A percentile compares a stretch with the other conserved stretches of the same genome.
phyloP scores from a whole-genome alignment of 2,329 filamentous ascomycete genomes.

The Camillea tinctor region DNA sequence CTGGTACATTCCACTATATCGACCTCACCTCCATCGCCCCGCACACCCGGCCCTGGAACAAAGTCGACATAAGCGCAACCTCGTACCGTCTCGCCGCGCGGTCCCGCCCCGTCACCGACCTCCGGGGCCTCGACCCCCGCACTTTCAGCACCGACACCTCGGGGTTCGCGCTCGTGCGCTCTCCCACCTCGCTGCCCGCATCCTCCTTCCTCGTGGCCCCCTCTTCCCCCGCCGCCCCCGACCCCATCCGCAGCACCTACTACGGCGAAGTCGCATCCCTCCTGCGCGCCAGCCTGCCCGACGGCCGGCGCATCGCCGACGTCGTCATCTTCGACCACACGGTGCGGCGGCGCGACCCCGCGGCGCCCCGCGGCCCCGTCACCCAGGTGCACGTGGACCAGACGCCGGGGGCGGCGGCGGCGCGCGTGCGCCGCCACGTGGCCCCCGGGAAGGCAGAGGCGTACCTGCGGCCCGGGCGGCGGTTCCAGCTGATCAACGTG shows the following conservation, averaged over 20 bases:
- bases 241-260: slow-evolving; percentile 55
- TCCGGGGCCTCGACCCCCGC: slow-evolving; percentile 49
- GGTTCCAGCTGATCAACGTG: slow-evolving; percentile 69
- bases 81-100: slow-evolving; percentile 50
- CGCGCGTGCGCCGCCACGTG: slow-evolving; percentile 61
- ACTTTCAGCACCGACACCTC: slow-evolving; percentile 56
- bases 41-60: slow-evolving; percentile 58
- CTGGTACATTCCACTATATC: slow-evolving; percentile 58
- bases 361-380: slow-evolving; percentile 61
- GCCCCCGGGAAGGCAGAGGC: slow-evolving; percentile 52
- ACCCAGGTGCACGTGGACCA: slow-evolving; percentile 73
- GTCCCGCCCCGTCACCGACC: slow-evolving; percentile 50
- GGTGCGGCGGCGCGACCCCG: slow-evolving; percentile 56
- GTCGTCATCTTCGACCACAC: slow-evolving; percentile 73
- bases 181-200: slow-evolving; percentile 50
- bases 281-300: slow-evolving; percentile 51
- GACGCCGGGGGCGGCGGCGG: slow-evolving; percentile 60
- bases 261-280: slow-evolving; percentile 61
- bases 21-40: slow-evolving; percentile 48
- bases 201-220: slow-evolving; percentile 55
- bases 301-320: slow-evolving; percentile 18
- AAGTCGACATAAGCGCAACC: slow-evolving; percentile 60
- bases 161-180: slow-evolving; percentile 56
- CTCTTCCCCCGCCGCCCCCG: slow-evolving; percentile 52
- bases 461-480: slow-evolving; percentile 48